These are phyloP conservation scores for Entoloma clypeatum DNA, from an alignment of 1,284 basidiomycete species.

Conservation along the genomic window DNA sequence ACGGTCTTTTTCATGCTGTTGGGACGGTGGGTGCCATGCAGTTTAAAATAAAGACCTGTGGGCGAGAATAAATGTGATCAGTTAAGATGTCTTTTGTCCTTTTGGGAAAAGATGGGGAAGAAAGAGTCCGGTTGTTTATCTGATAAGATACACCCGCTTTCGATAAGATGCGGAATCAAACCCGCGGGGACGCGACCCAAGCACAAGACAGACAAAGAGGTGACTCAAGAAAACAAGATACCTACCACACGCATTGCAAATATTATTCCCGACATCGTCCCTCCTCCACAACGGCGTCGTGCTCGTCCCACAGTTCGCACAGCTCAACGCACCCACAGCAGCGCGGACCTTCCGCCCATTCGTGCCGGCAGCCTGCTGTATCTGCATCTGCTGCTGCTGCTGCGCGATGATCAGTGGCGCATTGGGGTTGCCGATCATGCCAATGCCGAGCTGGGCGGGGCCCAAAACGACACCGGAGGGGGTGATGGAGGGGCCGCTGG, in stretches of 20 bases:
- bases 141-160: conserved; percentile 3
- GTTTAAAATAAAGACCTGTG: conserved; percentile 93
- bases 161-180: too few relatives aligned
- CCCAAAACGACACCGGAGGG: conserved; percentile 15
- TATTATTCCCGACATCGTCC: conserved; percentile 91
- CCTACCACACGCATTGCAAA: conserved; percentile 92
- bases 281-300: conserved; percentile 93
- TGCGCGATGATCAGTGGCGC: conserved; percentile 10
- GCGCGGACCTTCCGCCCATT: conserved; percentile 31
- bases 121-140: too few relatives aligned
- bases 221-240: conserved; percentile 26
- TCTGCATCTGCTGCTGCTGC: conserved; percentile 9
- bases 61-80: conserved; percentile 10
- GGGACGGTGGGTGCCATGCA: conserved; percentile 94
- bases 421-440: conserved; percentile 19
- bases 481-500: conserved; percentile 1
- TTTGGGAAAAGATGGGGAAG: conserved; percentile 1
- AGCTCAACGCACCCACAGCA: conserved; percentile 78
- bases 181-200: conserved; percentile 26
- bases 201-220: conserved; percentile 20
- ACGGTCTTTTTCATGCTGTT: conserved; percentile 99
- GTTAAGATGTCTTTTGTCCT: neutral
- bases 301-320: conserved; percentile 89
- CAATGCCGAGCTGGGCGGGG: conserved; percentile 18
- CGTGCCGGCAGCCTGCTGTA: conserved; percentile 12